Conservation (phyloP, 768 basidiomycete genomes). For the Kwoniella botswanensis region DNA sequence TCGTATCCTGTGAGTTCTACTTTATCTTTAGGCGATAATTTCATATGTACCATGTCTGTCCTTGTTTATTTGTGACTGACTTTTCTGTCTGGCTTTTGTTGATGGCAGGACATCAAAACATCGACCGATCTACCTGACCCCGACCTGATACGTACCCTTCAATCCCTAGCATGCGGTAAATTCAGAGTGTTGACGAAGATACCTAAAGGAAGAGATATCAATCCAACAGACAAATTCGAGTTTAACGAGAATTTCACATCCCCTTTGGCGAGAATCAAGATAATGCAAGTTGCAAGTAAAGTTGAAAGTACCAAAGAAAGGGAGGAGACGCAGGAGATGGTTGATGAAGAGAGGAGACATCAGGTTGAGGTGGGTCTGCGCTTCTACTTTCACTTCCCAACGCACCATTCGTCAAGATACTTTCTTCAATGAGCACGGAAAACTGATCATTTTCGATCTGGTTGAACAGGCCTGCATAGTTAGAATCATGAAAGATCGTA, state of each 20-base stretch:
- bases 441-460: not conserved
- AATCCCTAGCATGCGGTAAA: constrained; percentile 94
- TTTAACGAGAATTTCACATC: constrained; percentile 84
- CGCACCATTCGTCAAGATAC: not conserved
- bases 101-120: too few relatives aligned
- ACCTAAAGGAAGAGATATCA: constrained; percentile 83
- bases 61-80: too few relatives aligned
- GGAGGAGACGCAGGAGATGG: constrained; percentile 83
- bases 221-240: constrained; percentile 76
- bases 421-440: not conserved
- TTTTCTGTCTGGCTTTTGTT: too few relatives aligned
- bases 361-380: constrained; percentile 75
- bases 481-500: constrained; percentile 95
- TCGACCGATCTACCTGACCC: constrained; percentile 73
- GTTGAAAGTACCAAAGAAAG: constrained; percentile 86
- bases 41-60: too few relatives aligned
- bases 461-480: constrained; percentile 85
- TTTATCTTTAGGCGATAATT: too few relatives aligned
- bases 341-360: constrained; percentile 89
- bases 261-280: constrained; percentile 88
- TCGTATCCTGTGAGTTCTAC: constrained; percentile 70
- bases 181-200: constrained; percentile 90
- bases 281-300: constrained; percentile 82
- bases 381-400: not conserved
- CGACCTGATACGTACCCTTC: constrained; percentile 89